Evolutionary conservation across 2,329 filamentous ascomycete species (phyloP).

Genomic region (Sarocladiaceae sp.): DNA sequence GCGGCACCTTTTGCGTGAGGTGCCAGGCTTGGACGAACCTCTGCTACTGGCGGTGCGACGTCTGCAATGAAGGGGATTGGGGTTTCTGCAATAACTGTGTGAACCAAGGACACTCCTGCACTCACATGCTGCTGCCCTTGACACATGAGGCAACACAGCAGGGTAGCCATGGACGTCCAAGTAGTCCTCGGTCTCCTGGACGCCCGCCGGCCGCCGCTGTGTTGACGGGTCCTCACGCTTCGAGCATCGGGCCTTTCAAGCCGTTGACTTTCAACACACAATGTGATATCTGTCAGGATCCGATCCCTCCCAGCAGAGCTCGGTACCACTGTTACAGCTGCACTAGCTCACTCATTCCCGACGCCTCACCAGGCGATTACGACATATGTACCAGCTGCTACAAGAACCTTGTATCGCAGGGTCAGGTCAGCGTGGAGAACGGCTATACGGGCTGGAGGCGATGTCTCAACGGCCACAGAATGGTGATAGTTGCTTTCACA

Average conservation of each 20-base stretch:
- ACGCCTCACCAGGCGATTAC: conserved; percentile 63
- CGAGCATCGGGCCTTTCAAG: conserved; percentile 51
- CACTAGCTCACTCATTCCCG: conserved; percentile 42
- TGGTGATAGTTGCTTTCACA: conserved; percentile 73
- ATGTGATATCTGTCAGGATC: conserved; percentile 71
- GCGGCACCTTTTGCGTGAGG: conserved; percentile 76
- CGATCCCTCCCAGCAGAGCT: conserved; percentile 62
- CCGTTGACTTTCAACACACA: conserved; percentile 65
- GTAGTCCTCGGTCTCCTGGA: conserved; percentile 36
- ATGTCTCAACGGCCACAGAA: conserved; percentile 74
- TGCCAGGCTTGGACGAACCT: conserved; percentile 70
- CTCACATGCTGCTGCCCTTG: conserved; percentile 72
- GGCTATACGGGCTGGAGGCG: conserved; percentile 77
- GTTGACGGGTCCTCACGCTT: conserved; percentile 38
- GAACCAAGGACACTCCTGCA: conserved; percentile 73
- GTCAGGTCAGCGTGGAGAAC: conserved; percentile 66
- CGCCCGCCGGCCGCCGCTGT: conserved; percentile 42
- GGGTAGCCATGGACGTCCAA: conserved; percentile 25
- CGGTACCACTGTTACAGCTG: conserved; percentile 79
- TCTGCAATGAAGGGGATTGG: conserved; percentile 91
- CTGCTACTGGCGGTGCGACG: conserved; percentile 84
- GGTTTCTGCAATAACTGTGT: conserved; percentile 88
- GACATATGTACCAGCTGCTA: conserved; percentile 82
- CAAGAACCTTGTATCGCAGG: conserved; percentile 52
- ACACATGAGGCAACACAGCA: conserved; percentile 47